These are phyloP conservation scores for Monosporascus ibericus DNA, from an alignment of 2,329 filamentous ascomycete species.

Conservation along the genomic window DNA sequence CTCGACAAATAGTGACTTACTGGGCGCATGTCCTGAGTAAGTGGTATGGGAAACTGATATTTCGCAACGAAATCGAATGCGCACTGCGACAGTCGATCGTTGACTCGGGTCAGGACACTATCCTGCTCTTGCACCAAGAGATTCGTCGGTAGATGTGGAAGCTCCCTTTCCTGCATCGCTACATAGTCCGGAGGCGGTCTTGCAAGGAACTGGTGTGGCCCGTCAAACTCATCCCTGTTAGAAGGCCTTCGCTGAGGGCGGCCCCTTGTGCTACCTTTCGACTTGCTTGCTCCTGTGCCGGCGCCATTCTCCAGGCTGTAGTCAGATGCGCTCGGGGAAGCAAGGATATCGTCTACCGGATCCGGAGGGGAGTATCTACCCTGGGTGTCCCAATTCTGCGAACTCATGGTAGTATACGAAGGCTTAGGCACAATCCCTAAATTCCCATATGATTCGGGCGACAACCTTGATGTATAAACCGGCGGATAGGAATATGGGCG, in stretches of 20 bases:
- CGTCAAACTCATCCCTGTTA: conserved; percentile 85
- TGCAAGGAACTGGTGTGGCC: conserved; percentile 75
- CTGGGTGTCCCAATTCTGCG: conserved; percentile 42
- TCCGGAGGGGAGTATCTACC: conserved; percentile 51
- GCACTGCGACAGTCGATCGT: conserved; percentile 77
- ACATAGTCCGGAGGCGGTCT: conserved; percentile 65
- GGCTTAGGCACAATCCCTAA: conserved; percentile 21
- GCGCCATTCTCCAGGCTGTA: conserved; percentile 49
- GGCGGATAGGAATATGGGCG: conserved; percentile 32
- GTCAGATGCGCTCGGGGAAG: conserved; percentile 55
- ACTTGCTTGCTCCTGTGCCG: conserved; percentile 35
- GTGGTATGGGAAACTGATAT: conserved; percentile 82
- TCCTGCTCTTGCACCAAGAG: conserved; percentile 81
- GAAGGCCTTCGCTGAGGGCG: conserved; percentile 63
- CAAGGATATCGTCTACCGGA: conserved; percentile 52
- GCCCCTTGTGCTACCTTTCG: conserved; percentile 41
- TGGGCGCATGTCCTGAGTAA: conserved; percentile 47
- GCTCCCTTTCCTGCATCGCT: conserved; percentile 70
- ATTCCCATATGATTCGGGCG: conserved; percentile 33
- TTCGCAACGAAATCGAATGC: conserved; percentile 88
- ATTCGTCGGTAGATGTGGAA: conserved; percentile 77
- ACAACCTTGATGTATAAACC: conserved; percentile 36
- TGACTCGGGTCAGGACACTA: conserved; percentile 71
- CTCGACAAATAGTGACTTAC: not conserved
- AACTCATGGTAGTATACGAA: conserved; percentile 35